Evolutionary conservation across 73 alveolate genomes (phyloP), one percentile per base, ranked within the genome.

Genomic region (Blepharisma japonicum): DNA sequence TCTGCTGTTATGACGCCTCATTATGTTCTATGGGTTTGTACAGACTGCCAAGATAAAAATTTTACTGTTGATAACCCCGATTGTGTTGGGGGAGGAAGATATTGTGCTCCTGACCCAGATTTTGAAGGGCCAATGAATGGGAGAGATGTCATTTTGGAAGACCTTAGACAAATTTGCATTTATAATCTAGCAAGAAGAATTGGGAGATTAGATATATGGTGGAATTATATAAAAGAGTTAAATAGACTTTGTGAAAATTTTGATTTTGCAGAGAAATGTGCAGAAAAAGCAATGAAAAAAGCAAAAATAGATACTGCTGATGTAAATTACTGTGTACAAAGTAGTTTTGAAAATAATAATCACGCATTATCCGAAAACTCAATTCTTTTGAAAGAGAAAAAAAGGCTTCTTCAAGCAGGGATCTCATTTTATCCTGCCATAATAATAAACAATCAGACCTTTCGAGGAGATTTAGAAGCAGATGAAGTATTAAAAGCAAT

Each of bases 151-250:
- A 71, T 94, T 7, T 67, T 81, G 68, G 97, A 90, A 77, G 94
- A 94, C 85, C 71, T 94, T 25, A 77, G 95, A 77, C 92, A 91
- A 85, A 68, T 82, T 67, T 94, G 98, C 55, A 68, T 91, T 27
- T 87, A 80, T 79, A 71, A 89, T 4, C 23, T 68, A 23, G 47
- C 81, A 8, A 56, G 54, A 71, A 83, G 77, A 55, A 45, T 21
- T 67, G 79, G 78, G 39, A 74, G 70, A 56, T 47, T 56, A 68
- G 49, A 49, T 42, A 68, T 14, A 39, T 94, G 80, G 80, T 94
- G 90, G 88, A 88, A 86, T 42, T 94, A 94, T 82, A 71, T 94
- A 54, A 70, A 83, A 20, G 21, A 67, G 47, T 90, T 94, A 23
- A 87, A 94, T 84, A 38, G 81, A 42, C 80, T 71, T 56, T 91